Evolutionary conservation across 148 eudicot genomes (phyloP).

Genomic region (Nepenthes gracilis): DNA sequence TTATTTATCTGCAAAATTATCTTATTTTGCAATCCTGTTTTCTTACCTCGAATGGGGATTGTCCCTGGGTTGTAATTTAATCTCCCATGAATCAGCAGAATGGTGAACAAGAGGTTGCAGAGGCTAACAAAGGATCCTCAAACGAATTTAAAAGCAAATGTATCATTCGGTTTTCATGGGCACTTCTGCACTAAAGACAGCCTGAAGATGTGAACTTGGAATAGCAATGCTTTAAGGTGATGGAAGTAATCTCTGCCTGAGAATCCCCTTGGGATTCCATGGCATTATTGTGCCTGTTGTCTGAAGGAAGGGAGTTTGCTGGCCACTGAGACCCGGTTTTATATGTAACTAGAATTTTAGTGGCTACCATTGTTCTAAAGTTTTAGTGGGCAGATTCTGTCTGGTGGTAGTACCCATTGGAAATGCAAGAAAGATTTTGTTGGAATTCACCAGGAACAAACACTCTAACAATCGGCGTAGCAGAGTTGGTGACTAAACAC

Average conservation of each 20-base stretch:
- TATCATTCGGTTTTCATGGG: constrained; percentile 53
- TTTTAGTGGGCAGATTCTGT: constrained; percentile 8
- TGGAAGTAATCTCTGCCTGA: not conserved
- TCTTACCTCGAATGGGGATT: too few relatives aligned
- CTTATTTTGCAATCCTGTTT: too few relatives aligned
- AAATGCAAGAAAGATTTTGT: constrained; percentile 56
- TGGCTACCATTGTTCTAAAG: not conserved
- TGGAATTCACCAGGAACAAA: too few relatives aligned
- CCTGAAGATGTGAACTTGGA: constrained; percentile 52
- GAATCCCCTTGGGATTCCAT: not conserved
- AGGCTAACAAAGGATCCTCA: constrained; percentile 32
- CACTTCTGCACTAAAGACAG: constrained; percentile 49
- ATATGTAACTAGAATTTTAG: not conserved
- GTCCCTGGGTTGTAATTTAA: too few relatives aligned
- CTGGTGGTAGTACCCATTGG: constrained; percentile 42
- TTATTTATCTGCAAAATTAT: too few relatives aligned
- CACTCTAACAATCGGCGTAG: too few relatives aligned
- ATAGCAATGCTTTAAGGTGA: constrained; percentile 59
- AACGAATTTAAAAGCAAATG: constrained; percentile 30
- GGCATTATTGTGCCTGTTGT: too few relatives aligned
- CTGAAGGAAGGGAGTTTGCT: too few relatives aligned
- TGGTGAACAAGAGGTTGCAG: constrained; percentile 56
- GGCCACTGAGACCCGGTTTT: too few relatives aligned
- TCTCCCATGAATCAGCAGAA: constrained; percentile 14
- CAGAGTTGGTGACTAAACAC: too few relatives aligned